These are phyloP conservation scores for Metarhizium anisopliae DNA, from an alignment of 2,329 filamentous ascomycete species.

Conservation along the genomic window DNA sequence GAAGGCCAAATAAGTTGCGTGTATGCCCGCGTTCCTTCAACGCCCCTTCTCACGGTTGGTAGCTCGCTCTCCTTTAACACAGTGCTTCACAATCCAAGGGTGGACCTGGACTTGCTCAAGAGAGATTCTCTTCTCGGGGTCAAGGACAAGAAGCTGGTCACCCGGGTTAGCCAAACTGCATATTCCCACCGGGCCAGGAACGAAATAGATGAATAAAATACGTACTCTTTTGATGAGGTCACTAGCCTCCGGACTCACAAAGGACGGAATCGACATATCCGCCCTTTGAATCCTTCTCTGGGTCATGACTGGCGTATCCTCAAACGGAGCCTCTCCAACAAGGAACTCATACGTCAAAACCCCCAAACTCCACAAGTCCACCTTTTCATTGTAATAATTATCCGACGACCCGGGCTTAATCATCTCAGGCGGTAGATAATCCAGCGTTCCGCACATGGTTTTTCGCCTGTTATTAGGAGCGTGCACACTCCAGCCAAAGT, in stretches of 20 bases:
- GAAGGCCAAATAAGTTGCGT: constrained; percentile 10
- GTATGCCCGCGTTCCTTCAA: constrained; percentile 11
- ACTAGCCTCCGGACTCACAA: constrained; percentile 80
- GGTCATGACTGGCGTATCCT: constrained; percentile 92
- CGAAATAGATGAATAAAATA: constrained; percentile 3
- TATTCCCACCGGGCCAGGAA: no score
- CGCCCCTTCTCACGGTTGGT: constrained; percentile 38
- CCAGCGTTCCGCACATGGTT: constrained; percentile 94
- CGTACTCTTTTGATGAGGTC: constrained; percentile 86
- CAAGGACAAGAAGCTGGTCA: constrained; percentile 72
- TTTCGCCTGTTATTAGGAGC: constrained; percentile 88
- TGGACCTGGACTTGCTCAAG: constrained; percentile 83
- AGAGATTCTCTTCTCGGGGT: constrained; percentile 86
- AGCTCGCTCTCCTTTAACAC: constrained; percentile 54
- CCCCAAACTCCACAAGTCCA: constrained; percentile 92
- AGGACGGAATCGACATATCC: constrained; percentile 87
- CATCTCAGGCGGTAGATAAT: constrained; percentile 98
- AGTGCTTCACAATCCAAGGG: constrained; percentile 97
- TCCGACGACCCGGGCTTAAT: constrained; percentile 70
- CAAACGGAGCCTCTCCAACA: constrained; percentile 92
- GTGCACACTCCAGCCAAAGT: constrained; percentile 98
- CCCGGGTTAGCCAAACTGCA: constrained; percentile 13
- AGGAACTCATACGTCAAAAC: constrained; percentile 95
- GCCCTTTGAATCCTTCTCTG: constrained; percentile 79
- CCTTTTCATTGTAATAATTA: constrained; percentile 90